Evolutionary conservation across 441 rosid genomes (phyloP).

Genomic region (Caryocar brasiliense): DNA sequence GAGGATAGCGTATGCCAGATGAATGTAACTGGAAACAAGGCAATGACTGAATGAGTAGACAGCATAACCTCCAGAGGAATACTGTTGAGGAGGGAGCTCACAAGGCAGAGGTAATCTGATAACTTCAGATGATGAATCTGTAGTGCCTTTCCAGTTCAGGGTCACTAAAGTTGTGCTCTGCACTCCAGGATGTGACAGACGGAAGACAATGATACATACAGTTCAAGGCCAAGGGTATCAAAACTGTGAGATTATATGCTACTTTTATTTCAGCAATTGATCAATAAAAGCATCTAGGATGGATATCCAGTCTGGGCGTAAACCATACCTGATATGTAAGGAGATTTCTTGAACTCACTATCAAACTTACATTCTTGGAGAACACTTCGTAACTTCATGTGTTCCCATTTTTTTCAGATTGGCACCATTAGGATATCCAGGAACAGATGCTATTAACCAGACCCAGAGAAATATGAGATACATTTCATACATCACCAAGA

Average conservation of each 20-base stretch:
- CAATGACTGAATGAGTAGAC: background rate
- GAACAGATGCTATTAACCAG: conserved; percentile 76
- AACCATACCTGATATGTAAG: conserved; percentile 77
- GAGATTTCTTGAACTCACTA: conserved; percentile 61
- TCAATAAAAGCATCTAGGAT: background rate
- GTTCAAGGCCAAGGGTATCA: background rate
- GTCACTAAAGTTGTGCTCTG: conserved; percentile 47
- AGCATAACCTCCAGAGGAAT: conserved; percentile 55
- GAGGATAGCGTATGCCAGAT: conserved; percentile 1
- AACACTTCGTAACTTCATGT: conserved; percentile 65
- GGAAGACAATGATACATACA: background rate
- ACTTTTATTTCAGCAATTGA: background rate
- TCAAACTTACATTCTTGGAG: conserved; percentile 67
- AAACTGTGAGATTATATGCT: background rate
- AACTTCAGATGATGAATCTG: conserved; percentile 28
- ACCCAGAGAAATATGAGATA: conserved; percentile 35
- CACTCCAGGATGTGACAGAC: conserved; percentile 11
- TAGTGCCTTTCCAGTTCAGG: conserved; percentile 47
- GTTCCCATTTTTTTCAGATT: conserved; percentile 83
- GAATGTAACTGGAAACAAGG: background rate
- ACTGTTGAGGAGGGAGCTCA: conserved; percentile 69
- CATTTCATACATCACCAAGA: background rate
- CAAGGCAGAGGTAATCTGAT: conserved; percentile 67
- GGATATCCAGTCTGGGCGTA: conserved; percentile 2
- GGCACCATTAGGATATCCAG: conserved; percentile 82